These are phyloP conservation scores for Trichoderma gamsii DNA, from an alignment of 495 filamentous ascomycete species.

Conservation along the genomic window DNA sequence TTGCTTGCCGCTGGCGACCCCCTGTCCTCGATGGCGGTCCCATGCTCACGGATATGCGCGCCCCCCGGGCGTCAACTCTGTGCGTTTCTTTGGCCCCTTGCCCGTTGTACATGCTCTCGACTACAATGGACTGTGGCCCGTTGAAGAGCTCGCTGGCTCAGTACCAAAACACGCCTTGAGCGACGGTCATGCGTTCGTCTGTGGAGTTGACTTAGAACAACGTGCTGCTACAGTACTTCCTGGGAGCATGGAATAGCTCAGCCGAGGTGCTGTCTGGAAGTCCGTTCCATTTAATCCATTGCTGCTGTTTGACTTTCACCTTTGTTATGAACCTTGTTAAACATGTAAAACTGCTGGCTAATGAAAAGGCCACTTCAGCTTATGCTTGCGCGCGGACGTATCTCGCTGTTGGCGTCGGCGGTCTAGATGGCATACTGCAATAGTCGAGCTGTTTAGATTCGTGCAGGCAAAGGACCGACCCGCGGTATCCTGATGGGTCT, in stretches of 20 bases:
- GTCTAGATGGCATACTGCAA: not conserved
- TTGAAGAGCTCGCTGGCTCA: conserved; percentile 32
- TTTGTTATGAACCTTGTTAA: not conserved
- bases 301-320: conserved; percentile 14
- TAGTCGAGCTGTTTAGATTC: conserved; percentile 8
- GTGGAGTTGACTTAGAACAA: conserved; percentile 40
- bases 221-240: conserved; percentile 28
- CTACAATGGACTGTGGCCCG: not conserved
- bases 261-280: conserved; percentile 37
- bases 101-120: not conserved
- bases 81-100: not conserved
- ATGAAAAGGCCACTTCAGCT: conserved; percentile 23
- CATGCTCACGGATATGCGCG: conserved; percentile 8
- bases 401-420: not conserved
- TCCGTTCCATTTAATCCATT: conserved; percentile 26
- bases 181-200: conserved; percentile 46
- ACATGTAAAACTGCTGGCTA: conserved; percentile 14
- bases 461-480: not conserved
- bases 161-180: conserved; percentile 30
- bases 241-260: conserved; percentile 34
- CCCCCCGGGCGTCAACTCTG: conserved; percentile 10
- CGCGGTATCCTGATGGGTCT: not conserved
- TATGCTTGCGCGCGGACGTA: conserved; percentile 21
- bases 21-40: conserved; percentile 1
- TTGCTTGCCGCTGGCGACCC: conserved; percentile 8